These are phyloP conservation scores for Fusarium sp. DNA, from an alignment of 2,329 filamentous ascomycete species.

Conservation along the genomic window DNA sequence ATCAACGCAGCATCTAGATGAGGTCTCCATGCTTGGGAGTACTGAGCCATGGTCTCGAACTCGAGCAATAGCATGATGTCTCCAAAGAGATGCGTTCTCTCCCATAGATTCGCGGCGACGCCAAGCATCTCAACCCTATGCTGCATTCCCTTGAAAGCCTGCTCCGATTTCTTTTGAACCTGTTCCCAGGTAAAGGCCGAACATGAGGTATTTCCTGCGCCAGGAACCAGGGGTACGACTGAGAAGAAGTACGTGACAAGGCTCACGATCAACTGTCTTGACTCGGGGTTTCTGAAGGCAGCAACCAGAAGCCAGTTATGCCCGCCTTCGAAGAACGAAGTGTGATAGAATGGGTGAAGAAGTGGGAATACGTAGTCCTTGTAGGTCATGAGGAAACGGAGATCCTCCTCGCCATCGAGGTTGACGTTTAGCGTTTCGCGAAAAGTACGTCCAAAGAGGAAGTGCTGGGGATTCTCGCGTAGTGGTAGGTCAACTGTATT, in stretches of 20 bases:
- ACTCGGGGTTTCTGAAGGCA: slow-evolving; percentile 57
- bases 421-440: not conserved
- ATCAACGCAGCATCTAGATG: not conserved
- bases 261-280: slow-evolving; percentile 60
- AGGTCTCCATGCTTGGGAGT: not conserved
- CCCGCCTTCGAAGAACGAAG: slow-evolving; percentile 57
- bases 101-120: not conserved
- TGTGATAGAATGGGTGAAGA: slow-evolving; percentile 64
- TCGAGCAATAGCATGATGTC: slow-evolving; percentile 5
- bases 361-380: slow-evolving; percentile 57
- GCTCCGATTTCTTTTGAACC: not conserved
- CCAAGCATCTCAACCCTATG: not conserved
- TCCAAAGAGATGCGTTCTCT: not conserved
- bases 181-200: not conserved
- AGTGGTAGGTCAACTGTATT: not conserved
- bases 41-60: slow-evolving; percentile 3
- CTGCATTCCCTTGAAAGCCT: slow-evolving; percentile 1
- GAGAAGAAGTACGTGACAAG: slow-evolving; percentile 17
- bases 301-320: slow-evolving; percentile 62
- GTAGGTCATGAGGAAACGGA: slow-evolving; percentile 33
- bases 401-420: not conserved
- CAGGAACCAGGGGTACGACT: not conserved
- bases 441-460: not conserved
- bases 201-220: not conserved
- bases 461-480: not conserved